Evolutionary conservation across 2,329 filamentous ascomycete genomes (phyloP), one percentile per base, ranked within the genome.

Genomic region (Coniochaeta sp.): DNA sequence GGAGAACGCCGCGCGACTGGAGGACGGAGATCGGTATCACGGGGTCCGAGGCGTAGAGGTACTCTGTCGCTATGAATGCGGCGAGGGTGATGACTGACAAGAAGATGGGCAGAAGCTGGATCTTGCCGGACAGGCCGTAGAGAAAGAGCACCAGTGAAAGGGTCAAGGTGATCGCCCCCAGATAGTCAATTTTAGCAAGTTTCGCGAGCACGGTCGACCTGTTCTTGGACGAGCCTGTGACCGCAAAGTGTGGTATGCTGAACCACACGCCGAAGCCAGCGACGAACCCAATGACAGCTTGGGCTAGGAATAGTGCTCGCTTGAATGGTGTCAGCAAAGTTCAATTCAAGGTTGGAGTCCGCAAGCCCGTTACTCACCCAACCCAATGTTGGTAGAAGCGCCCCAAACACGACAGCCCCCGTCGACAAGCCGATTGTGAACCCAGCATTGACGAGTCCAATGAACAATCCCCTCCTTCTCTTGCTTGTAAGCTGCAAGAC

Each of bases 11-110:
- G 31, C 88, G 83, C 12, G 87, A 90, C 58, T 79, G 82, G 31
- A 96, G 81, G 1, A 95, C 80, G 1, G 81, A 73, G 57, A 93
- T 75, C 1, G 91, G 90, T 58, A 96, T 87, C 68, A 96, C 85
- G 3, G 91, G 91, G 44, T 92, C 87, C 1, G 73, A 67, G 3
- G 88, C 83, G 44, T 87, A 72, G 59, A 79, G 81, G 59, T 82
- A 79, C 71, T 96, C 91, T 62, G 88, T 82, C 6, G 84, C 59
- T 1, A 86, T 69, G 64, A 91, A 86, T 2, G 84, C 68, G 5
- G 80, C 61, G 1, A 86, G 74, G 1, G 76, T 67, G 34, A 72
- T 60, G 17, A 84, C 59, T 0, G 89, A 90, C 6, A 88, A 69
- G 22, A 85, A 62, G 33, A 96, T 79, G 0, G 86, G 84, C 0